Base-by-base conservation (phyloP, 1,284 basidiomycete species). In the Ceratobasidium sp. region DNA sequence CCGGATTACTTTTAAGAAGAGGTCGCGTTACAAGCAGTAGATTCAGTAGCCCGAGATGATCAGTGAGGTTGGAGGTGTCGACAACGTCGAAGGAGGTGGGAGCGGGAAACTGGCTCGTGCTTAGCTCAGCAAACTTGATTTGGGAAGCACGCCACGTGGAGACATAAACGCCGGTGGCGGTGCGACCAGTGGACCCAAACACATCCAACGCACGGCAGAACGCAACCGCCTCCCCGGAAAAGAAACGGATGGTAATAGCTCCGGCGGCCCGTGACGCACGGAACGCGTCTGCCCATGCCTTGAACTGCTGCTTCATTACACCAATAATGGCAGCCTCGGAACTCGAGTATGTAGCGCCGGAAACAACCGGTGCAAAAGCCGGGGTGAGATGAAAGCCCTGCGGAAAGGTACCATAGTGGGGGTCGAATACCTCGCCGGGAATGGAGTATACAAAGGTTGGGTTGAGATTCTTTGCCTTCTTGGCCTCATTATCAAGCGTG, bases 41-140 rank as follows among this genome's bases (percentile, higher is more conserved):
- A n/a, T 74, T 74, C 22, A 74, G 24, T 7, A 74, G 24, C 2
- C 59, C 71, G 24, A 74, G 61, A 14, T 74, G 46, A n/a, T 63
- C 59, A 1, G 69, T 54, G 2, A 74, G 61, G 19, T 63, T 56
- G 0, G 71, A 74, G 16, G 71, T 74, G 16, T 74, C 71, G 19
- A 74, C 64, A 16, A 74, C 59, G 48, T 74, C 61, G 34, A 63
- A 74, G 2, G 48, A 7, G 11, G 5, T 41, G 2, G 59, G 71
- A 29, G 48, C 41, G 2, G 41, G 54, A 2, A 54, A 19, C 13
- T 2, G 19, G n/a, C 53, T 49, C 1, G 27, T 9, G 19, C 39
- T 19, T 14, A 29, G 41, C 34, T 22, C 54, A 11, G 59, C 68
- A 31, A 71, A 29, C 29, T 71, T 49, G 19, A 71, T 54, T 37